Evolutionary conservation across 2,329 filamentous ascomycete species (phyloP).

Genomic region (Zymoseptoria pseudotritici): DNA sequence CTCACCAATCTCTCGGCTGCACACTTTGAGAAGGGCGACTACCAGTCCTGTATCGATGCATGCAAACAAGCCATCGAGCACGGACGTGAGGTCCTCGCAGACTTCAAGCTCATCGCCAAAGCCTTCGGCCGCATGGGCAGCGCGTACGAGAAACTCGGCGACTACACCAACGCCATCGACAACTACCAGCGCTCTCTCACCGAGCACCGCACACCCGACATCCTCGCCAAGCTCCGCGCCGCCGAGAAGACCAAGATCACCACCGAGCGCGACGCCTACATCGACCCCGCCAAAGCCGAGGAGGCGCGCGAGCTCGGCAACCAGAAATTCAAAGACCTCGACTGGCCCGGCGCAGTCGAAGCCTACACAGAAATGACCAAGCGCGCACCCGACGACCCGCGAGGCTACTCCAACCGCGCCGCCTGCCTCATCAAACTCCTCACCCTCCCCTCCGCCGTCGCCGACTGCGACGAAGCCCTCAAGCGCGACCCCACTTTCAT

Average conservation of each 20-base stretch:
- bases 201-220: constrained; percentile 91
- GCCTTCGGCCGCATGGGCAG: constrained; percentile 90
- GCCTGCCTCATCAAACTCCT: constrained; percentile 96
- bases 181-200: constrained; percentile 92
- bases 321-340: constrained; percentile 90
- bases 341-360: constrained; percentile 91
- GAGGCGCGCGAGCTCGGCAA: constrained; percentile 92
- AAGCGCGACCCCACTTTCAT: constrained; percentile 88
- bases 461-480: constrained; percentile 87
- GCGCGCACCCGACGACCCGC: constrained; percentile 82
- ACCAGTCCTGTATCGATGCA: constrained; percentile 73
- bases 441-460: constrained; percentile 85
- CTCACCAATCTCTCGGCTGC: constrained; percentile 93
- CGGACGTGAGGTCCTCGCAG: constrained; percentile 79
- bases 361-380: constrained; percentile 97
- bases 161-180: constrained; percentile 70
- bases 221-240: constrained; percentile 82
- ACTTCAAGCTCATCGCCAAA: constrained; percentile 98
- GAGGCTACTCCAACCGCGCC: constrained; percentile 94
- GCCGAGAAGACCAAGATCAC: constrained; percentile 83
- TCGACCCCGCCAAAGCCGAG: constrained; percentile 87
- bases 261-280: constrained; percentile 67
- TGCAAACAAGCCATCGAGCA: constrained; percentile 87
- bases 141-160: constrained; percentile 85
- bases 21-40: constrained; percentile 94